Evolutionary conservation across 306 rosid genomes (phyloP).

Genomic region (Sicyos baderoa): DNA sequence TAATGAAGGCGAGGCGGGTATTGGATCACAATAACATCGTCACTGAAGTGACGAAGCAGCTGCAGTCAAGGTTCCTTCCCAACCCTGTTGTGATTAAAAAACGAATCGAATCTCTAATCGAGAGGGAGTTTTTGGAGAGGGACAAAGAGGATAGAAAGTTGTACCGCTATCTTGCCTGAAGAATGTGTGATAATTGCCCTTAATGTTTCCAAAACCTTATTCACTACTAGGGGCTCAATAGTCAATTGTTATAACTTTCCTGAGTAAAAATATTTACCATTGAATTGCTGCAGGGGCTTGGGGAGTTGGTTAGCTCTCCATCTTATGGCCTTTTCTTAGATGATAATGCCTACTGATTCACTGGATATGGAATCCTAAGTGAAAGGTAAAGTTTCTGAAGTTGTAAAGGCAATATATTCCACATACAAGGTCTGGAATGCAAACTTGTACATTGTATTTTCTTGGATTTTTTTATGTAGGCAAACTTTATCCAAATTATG

Average conservation of each 20-base stretch:
- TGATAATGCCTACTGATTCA: slow-evolving; percentile 14
- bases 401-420: background rate
- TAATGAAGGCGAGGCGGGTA: slow-evolving; percentile 71
- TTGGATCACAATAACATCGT: slow-evolving; percentile 70
- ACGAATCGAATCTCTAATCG: slow-evolving; percentile 81
- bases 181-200: slow-evolving; percentile 1
- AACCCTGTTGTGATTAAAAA: slow-evolving; percentile 73
- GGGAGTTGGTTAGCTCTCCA: slow-evolving; percentile 11
- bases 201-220: slow-evolving; percentile 15
- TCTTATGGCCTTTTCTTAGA: background rate
- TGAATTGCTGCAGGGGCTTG: slow-evolving; percentile 21
- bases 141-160: slow-evolving; percentile 50
- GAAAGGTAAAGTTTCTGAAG: slow-evolving; percentile 1
- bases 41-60: slow-evolving; percentile 75
- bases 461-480: background rate
- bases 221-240: slow-evolving; percentile 14
- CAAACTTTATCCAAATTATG: background rate
- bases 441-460: slow-evolving; percentile 12
- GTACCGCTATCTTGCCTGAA: slow-evolving; percentile 64
- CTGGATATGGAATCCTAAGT: slow-evolving; percentile 6
- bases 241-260: slow-evolving; percentile 18
- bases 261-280: slow-evolving; percentile 20
- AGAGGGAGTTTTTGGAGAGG: slow-evolving; percentile 78
- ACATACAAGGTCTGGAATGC: background rate
- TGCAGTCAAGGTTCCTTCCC: slow-evolving; percentile 60